phyloP scores from a whole-genome alignment of 202 grass and related monocot genomes.

The Cymbopogon flexuosus region DNA sequence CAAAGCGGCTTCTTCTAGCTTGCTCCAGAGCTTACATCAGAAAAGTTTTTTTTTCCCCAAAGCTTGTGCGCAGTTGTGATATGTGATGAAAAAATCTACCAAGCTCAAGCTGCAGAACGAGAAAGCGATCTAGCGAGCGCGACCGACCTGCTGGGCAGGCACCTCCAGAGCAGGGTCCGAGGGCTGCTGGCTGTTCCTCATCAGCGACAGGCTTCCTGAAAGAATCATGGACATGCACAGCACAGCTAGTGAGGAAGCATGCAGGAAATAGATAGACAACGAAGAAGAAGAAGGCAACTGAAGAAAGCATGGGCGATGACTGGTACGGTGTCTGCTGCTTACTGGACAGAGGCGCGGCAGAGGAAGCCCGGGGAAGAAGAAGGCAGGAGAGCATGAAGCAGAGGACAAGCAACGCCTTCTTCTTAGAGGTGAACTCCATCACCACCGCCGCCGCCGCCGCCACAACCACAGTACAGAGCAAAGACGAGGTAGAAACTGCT shows the following conservation, averaged over 20 bases:
- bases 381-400: constrained; percentile 39
- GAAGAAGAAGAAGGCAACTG: background rate
- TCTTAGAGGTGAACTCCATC: constrained; percentile 15
- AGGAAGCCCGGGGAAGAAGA: constrained; percentile 38
- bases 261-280: background rate
- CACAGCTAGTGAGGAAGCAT: background rate
- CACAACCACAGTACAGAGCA: background rate
- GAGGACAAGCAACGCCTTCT: constrained; percentile 34
- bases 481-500: background rate
- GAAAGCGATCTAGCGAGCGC: background rate
- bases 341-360: constrained; percentile 65
- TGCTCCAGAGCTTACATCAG: background rate
- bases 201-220: constrained; percentile 45
- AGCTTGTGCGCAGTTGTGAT: background rate
- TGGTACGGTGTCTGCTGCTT: constrained; percentile 12
- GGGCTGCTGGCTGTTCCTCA: constrained; percentile 21
- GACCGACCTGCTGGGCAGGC: constrained; percentile 51
- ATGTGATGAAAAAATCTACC: background rate
- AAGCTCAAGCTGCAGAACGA: background rate
- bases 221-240: too few relatives aligned
- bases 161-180: background rate
- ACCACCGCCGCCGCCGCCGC: too few relatives aligned
- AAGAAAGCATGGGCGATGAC: too few relatives aligned
- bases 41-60: too few relatives aligned
- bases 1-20: background rate